A percentile compares a stretch with the other conserved stretches of the same genome.
Conservation (phyloP, 2,329 filamentous ascomycete genomes). For the Metarhizium rileyi region DNA sequence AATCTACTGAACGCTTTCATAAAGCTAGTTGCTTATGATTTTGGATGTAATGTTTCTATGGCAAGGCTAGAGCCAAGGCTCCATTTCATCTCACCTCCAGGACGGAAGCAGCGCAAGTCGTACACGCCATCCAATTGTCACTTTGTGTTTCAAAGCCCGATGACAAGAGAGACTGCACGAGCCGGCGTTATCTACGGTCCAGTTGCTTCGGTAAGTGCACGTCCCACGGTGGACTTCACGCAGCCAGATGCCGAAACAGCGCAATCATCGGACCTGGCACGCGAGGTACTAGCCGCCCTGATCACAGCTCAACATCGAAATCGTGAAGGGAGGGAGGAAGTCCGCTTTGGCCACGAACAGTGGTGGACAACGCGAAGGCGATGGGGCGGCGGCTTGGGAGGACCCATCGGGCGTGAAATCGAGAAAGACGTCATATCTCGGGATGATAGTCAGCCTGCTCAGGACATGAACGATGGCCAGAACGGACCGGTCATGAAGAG, state of each 20-base stretch:
- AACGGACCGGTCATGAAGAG: conserved; percentile 30
- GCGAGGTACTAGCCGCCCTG: conserved; percentile 50
- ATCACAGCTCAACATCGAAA: conserved; percentile 55
- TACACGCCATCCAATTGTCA: conserved; percentile 50
- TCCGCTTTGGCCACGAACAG: conserved; percentile 44
- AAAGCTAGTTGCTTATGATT: conserved; percentile 56
- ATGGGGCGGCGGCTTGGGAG: conserved; percentile 54
- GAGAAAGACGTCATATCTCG: conserved; percentile 36
- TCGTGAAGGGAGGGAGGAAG: conserved; percentile 46
- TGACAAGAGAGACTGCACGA: conserved; percentile 49
- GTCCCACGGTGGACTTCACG: conserved; percentile 43
- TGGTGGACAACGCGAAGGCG: conserved; percentile 54
- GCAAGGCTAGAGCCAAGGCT: conserved; percentile 50
- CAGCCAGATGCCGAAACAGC: conserved; percentile 38
- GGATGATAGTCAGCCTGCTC: conserved; percentile 32
- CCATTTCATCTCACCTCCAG: conserved; percentile 35
- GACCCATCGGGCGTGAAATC: conserved; percentile 52
- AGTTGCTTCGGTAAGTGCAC: conserved; percentile 48
- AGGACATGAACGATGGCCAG: conserved; percentile 15
- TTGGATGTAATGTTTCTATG: conserved; percentile 50
- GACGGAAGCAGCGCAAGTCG: conserved; percentile 29
- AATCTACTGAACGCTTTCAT: conserved; percentile 49
- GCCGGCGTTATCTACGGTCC: conserved; percentile 52
- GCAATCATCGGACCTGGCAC: conserved; percentile 50
- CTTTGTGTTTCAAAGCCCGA: conserved; percentile 51